Conservation (phyloP, 2,329 filamentous ascomycete genomes). For the Triangularia setosa region DNA sequence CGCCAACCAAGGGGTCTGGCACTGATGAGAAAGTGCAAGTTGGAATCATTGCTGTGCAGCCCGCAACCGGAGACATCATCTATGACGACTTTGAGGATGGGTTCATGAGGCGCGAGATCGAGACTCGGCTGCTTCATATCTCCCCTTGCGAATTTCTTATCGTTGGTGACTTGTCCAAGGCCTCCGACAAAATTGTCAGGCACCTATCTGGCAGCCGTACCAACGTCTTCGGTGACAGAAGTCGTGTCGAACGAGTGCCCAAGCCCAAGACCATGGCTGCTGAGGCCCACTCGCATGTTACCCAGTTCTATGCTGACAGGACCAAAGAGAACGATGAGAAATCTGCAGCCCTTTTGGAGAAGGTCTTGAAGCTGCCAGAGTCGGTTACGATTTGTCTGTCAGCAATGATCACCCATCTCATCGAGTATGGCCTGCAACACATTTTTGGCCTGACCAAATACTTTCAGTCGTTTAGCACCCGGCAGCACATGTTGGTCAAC, state of each 20-base stretch:
- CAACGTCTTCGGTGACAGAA: slow-evolving; percentile 88
- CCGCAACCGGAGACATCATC: slow-evolving; percentile 90
- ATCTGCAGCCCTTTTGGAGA: slow-evolving; percentile 69
- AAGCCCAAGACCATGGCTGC: slow-evolving; percentile 78
- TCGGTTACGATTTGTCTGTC: slow-evolving; percentile 88
- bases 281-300: slow-evolving; percentile 83
- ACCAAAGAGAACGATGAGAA: slow-evolving; percentile 61
- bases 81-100: slow-evolving; percentile 96
- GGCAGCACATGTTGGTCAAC: slow-evolving; percentile 93
- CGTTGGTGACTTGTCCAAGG: slow-evolving; percentile 83
- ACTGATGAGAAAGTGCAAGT: slow-evolving; percentile 92
- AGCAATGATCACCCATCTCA: slow-evolving; percentile 90
- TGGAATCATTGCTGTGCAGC: slow-evolving; percentile 89
- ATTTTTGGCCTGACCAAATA: slow-evolving; percentile 96
- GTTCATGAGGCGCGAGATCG: slow-evolving; percentile 95
- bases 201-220: slow-evolving; percentile 86
- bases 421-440: slow-evolving; percentile 89
- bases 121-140: slow-evolving; percentile 92
- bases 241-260: slow-evolving; percentile 74
- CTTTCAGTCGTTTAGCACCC: slow-evolving; percentile 90
- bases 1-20: slow-evolving; percentile 69
- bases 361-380: slow-evolving; percentile 79
- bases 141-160: slow-evolving; percentile 93
- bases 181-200: slow-evolving; percentile 86
- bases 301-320: slow-evolving; percentile 87